Evolutionary conservation across 169 alveolate species (phyloP).

Genomic region (Cryptosporidium ubiquitum): DNA sequence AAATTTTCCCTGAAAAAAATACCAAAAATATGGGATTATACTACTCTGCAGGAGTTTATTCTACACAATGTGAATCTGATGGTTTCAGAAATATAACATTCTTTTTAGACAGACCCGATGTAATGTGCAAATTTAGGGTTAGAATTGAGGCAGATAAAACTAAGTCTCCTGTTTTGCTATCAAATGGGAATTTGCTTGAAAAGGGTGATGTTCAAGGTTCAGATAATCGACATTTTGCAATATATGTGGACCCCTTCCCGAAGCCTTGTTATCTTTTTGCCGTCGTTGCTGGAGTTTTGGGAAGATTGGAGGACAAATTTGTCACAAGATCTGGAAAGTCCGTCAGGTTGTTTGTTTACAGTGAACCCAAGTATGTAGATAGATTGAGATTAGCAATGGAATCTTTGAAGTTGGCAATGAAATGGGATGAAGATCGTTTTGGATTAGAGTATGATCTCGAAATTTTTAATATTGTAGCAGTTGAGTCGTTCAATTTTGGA

Average conservation of each 20-base stretch:
- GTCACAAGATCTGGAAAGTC: slow-evolving; percentile 83
- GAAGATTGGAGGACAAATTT: slow-evolving; percentile 81
- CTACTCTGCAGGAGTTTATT: slow-evolving; percentile 85
- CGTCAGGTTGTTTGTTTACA: slow-evolving; percentile 83
- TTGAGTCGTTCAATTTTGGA: slow-evolving; percentile 91
- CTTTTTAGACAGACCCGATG: slow-evolving; percentile 93
- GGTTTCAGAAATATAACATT: slow-evolving; percentile 91
- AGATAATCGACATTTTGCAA: slow-evolving; percentile 83
- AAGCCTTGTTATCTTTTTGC: slow-evolving; percentile 94
- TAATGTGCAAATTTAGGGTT: slow-evolving; percentile 85
- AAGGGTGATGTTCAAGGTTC: slow-evolving; percentile 80
- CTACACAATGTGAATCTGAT: slow-evolving; percentile 93
- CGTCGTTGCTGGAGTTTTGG: slow-evolving; percentile 91
- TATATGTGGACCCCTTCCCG: slow-evolving; percentile 89
- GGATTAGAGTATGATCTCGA: slow-evolving; percentile 92
- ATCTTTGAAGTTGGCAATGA: slow-evolving; percentile 88
- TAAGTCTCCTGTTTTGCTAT: slow-evolving; percentile 87
- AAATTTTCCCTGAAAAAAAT: slow-evolving; percentile 85
- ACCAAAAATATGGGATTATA: slow-evolving; percentile 86
- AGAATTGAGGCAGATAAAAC: slow-evolving; percentile 88
- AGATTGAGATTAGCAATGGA: slow-evolving; percentile 89
- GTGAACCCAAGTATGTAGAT: slow-evolving; percentile 85
- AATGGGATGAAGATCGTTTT: slow-evolving; percentile 92
- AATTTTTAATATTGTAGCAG: slow-evolving; percentile 89
- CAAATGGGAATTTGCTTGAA: slow-evolving; percentile 87